phyloP scores from a whole-genome alignment of 2,329 filamentous ascomycete genomes.

The Botrytis squamosa region DNA sequence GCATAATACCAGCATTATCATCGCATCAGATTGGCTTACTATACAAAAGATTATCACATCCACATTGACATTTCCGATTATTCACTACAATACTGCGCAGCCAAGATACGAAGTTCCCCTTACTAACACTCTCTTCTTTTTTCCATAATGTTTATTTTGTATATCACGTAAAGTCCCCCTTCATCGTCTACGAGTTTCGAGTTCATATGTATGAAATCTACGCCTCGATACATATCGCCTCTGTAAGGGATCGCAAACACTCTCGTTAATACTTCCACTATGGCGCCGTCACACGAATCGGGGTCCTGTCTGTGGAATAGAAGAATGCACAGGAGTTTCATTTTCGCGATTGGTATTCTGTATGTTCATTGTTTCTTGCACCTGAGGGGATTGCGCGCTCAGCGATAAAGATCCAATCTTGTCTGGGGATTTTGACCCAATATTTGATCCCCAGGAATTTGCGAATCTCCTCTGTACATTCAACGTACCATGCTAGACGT shows the following conservation, averaged over 20 bases:
- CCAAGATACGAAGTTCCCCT: neutral
- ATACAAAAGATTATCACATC: neutral
- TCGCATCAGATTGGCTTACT: constrained; percentile 1
- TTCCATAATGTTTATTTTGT: neutral
- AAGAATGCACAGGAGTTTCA: constrained; percentile 13
- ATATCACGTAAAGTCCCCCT: neutral
- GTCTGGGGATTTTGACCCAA: neutral
- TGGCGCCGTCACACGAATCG: neutral
- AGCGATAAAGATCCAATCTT: neutral
- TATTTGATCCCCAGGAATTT: neutral
- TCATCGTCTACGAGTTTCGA: neutral
- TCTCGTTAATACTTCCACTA: neutral
- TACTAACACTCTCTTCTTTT: neutral
- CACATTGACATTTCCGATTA: neutral
- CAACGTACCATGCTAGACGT: neutral
- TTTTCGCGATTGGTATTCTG: constrained; percentile 14
- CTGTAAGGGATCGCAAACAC: neutral
- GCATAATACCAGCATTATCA: neutral
- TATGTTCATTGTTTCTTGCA: constrained; percentile 3
- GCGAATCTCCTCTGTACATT: neutral
- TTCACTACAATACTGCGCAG: neutral
- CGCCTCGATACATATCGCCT: neutral
- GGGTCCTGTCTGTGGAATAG: neutral
- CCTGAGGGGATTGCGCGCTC: neutral
- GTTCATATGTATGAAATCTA: neutral